Conservation (phyloP, 768 basidiomycete species). For the Rhizopogon vinicolor region DNA sequence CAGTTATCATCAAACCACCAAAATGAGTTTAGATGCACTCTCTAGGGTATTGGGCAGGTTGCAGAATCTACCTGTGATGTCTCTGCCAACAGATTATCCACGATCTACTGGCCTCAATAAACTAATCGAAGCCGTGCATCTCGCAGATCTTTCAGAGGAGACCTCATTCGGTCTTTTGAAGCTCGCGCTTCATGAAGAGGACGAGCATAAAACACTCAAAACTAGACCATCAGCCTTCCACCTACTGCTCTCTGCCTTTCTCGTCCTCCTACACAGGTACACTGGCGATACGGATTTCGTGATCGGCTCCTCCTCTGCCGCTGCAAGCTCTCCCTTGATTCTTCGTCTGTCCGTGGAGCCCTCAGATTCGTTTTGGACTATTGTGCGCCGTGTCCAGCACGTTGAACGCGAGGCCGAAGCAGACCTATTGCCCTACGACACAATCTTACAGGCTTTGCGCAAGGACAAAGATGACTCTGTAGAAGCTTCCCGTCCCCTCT, state of each 20-base stretch:
- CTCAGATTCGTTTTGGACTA: slow-evolving; percentile 82
- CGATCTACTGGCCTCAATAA: slow-evolving; percentile 68
- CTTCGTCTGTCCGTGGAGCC: slow-evolving; percentile 82
- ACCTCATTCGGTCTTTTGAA: slow-evolving; percentile 78
- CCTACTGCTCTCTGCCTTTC: slow-evolving; percentile 87
- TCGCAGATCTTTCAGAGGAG: slow-evolving; percentile 65
- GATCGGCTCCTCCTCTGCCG: slow-evolving; percentile 82
- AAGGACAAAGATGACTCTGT: slow-evolving; percentile 58
- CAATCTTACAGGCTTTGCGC: slow-evolving; percentile 62
- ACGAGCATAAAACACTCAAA: slow-evolving; percentile 34
- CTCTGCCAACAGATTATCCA: slow-evolving; percentile 95
- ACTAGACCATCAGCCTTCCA: slow-evolving; percentile 81
- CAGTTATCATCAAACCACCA: background rate
- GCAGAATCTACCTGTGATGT: slow-evolving; percentile 82
- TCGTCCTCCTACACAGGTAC: slow-evolving; percentile 86
- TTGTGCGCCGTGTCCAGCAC: slow-evolving; percentile 81
- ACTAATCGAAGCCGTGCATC: slow-evolving; percentile 81
- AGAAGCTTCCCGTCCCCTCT: slow-evolving; percentile 56
- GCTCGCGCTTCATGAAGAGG: slow-evolving; percentile 65
- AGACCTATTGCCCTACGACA: slow-evolving; percentile 79
- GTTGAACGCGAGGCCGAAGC: slow-evolving; percentile 78
- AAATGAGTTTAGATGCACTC: slow-evolving; percentile 32
- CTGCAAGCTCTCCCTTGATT: slow-evolving; percentile 73
- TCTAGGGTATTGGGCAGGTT: slow-evolving; percentile 59
- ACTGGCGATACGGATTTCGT: slow-evolving; percentile 94